Evolutionary conservation across 129 eudicot genomes (phyloP).

Genomic region (Heracleum sosnowskyi): DNA sequence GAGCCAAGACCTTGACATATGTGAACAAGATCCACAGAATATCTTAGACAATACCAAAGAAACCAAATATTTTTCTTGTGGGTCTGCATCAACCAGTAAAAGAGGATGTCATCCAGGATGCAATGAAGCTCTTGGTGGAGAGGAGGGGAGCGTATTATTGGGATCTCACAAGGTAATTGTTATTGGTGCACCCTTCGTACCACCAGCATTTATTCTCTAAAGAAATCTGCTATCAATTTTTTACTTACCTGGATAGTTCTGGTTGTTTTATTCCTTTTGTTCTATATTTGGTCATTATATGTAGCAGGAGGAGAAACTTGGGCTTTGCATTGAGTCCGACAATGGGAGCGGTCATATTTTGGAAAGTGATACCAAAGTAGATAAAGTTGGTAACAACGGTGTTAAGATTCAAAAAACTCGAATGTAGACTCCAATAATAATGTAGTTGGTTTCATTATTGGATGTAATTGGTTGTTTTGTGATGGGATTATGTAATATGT

Average conservation of each 20-base stretch:
- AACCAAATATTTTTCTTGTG: too few species aligned
- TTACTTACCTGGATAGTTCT: too few species aligned
- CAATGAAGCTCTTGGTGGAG: slow-evolving; percentile 24
- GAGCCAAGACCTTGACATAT: too few species aligned
- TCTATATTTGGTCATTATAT: slow-evolving; percentile 27
- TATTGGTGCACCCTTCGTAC: slow-evolving; percentile 11
- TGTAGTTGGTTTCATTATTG: too few species aligned
- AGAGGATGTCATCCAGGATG: slow-evolving; percentile 15
- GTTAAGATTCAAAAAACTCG: slow-evolving; percentile 20
- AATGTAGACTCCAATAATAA: slow-evolving; percentile 27
- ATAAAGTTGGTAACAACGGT: slow-evolving; percentile 20
- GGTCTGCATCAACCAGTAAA: slow-evolving; percentile 34
- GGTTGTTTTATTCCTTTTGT: slow-evolving; percentile 20
- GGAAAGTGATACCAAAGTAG: slow-evolving; percentile 20
- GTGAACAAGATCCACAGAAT: too few species aligned
- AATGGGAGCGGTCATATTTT: slow-evolving; percentile 21
- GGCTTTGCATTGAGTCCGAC: slow-evolving; percentile 24
- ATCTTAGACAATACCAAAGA: too few species aligned
- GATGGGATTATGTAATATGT: too few species aligned
- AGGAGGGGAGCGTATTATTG: slow-evolving; percentile 16
- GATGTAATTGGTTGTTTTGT: too few species aligned
- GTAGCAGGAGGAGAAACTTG: too few species aligned
- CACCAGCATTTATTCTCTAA: slow-evolving; percentile 8
- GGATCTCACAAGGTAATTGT: slow-evolving; percentile 16
- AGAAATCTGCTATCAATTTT: not conserved